Conservation (phyloP, 306 rosid genomes). For the Castanea mollissima region DNA sequence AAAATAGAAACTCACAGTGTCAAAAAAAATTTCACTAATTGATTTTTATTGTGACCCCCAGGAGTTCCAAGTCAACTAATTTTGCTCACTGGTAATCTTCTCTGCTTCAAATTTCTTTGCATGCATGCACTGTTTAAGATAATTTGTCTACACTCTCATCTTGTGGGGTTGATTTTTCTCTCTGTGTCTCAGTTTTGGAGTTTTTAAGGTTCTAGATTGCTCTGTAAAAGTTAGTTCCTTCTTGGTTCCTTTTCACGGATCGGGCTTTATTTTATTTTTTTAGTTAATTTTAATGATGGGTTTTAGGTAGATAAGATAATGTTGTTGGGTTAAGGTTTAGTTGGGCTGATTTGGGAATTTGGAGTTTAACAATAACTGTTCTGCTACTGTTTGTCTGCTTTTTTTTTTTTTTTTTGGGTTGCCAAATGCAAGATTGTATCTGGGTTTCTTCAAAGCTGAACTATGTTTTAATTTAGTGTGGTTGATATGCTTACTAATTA, state of each 20-base stretch:
- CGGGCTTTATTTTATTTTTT: background rate
- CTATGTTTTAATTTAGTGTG: background rate
- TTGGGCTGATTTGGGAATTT: background rate
- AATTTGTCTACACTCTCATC: background rate
- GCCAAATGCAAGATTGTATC: background rate
- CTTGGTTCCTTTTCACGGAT: background rate
- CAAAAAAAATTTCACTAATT: background rate
- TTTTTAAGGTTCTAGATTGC: background rate
- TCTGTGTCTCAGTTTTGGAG: background rate
- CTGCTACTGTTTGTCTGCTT: background rate
- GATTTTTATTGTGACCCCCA: background rate
- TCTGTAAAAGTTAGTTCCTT: background rate
- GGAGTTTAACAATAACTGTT: background rate
- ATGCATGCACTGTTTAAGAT: background rate
- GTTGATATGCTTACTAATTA: background rate
- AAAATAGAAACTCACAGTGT: background rate
- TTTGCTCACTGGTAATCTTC: background rate
- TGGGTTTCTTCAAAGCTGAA: background rate
- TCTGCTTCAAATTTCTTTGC: background rate
- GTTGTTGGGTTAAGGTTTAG: background rate
- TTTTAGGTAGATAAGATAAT: background rate
- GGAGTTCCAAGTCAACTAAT: background rate
- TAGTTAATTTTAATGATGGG: background rate
- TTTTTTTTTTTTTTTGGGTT: background rate
- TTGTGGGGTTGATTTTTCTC: background rate